Evolutionary conservation across 169 alveolate genomes (phyloP), one percentile per base, ranked within the genome.

Genomic region (Besnoitia besnoiti): DNA sequence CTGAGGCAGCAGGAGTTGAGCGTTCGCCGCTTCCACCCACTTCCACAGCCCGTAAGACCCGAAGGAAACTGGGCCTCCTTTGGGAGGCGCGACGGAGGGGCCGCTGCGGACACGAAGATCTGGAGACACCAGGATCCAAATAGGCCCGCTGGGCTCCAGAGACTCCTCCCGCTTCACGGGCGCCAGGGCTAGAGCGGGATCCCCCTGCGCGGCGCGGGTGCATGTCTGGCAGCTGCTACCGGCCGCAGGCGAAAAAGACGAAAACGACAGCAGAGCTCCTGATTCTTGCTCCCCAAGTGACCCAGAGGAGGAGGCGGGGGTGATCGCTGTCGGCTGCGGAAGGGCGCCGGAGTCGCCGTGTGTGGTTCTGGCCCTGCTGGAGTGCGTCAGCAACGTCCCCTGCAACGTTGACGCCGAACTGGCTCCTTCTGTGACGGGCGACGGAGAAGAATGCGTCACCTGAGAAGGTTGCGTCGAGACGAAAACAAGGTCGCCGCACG

Each of bases 91-190:
- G 39, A 73, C 47, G 16, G 82, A 73, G 49, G 39, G 19, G 40
- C 85, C 85, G 55, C 85, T 77, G 55, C 85, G 85, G 49, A 77
- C 55, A 19, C 85, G 85, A 1, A 77, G 49, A 21, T 77, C 55
- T 2, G 39, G 59, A 37, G 49, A 27, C 19, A 77, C 49, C 39
- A 77, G 35, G 55, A 19, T 55, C 85, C 49, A 40, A 50, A 39
- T 0, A 4, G 85, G 85, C 37, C 4, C 37, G 55, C 19, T 55
- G 33, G 67, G 3, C 27, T 19, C 67, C 12, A 19, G 3, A 16
- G 67, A 55, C 30, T 1, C 12, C 7, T 3, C 30, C 67, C 24
- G 5, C 3, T 55, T 16, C 67, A 8, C n/a, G n/a, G n/a, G n/a
- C n/a, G n/a, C n/a, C n/a, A n/a, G n/a, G n/a, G n/a, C n/a, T n/a